A percentile compares a stretch with the other conserved stretches of the same genome.
Evolutionary conservation across 768 basidiomycete genomes (phyloP).

Genomic region (Panaeolus cyanescens): DNA sequence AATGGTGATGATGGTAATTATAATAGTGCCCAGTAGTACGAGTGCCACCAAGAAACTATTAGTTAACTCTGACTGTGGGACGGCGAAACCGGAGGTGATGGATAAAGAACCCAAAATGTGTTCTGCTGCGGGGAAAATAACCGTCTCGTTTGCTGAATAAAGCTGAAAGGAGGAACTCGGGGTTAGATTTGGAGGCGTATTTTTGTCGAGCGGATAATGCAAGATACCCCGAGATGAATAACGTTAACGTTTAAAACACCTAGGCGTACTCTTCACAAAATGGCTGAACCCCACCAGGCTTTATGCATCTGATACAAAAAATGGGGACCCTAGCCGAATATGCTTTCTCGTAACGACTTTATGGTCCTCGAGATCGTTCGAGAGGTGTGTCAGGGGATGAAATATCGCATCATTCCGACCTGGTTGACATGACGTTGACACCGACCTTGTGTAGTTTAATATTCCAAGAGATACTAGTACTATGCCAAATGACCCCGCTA

Average conservation of each 20-base stretch:
- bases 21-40: no score
- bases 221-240: not conserved
- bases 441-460: not conserved
- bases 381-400: not conserved
- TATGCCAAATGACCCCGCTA: not conserved
- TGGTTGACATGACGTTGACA: constrained; percentile 3
- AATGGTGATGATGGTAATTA: no score
- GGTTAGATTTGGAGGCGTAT: not conserved
- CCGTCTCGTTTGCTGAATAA: no score
- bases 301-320: not conserved
- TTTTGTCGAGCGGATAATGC: not conserved
- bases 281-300: not conserved
- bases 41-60: no score
- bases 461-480: not conserved
- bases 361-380: not conserved
- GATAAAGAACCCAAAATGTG: not conserved
- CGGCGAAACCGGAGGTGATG: not conserved
- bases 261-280: not conserved
- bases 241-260: not conserved
- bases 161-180: no score
- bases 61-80: not conserved
- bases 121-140: not conserved
- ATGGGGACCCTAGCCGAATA: not conserved
- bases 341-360: not conserved
- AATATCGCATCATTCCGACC: not conserved